Percentiles rank a stretch among this genome's conserved stretches.
These are phyloP conservation scores for Pseudocercospora fuligena DNA, from an alignment of 2,329 filamentous ascomycete genomes.

Conservation along the genomic window DNA sequence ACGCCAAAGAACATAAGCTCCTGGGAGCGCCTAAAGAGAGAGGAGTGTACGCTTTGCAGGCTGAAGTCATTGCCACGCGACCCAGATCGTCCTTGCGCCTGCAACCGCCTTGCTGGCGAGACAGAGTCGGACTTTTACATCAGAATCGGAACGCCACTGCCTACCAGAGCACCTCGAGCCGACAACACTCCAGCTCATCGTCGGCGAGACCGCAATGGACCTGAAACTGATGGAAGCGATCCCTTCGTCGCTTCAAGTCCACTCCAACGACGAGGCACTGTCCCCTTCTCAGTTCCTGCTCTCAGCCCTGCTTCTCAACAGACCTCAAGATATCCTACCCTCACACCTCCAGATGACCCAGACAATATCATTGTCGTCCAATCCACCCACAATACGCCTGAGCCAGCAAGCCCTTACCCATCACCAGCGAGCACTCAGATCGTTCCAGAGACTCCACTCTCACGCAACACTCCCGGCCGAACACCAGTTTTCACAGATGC, in stretches of 20 bases:
- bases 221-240: background rate
- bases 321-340: background rate
- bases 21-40: background rate
- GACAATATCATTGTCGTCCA: background rate
- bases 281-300: background rate
- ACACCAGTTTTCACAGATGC: background rate
- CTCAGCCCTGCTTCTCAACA: background rate
- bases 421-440: slow-evolving; percentile 19
- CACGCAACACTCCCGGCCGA: background rate
- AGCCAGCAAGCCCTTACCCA: background rate
- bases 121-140: background rate
- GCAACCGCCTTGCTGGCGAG: background rate
- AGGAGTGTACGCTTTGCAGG: background rate
- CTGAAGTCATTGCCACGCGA: background rate
- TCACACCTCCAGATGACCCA: background rate
- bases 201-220: background rate
- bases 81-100: background rate
- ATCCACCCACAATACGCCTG: background rate
- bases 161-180: background rate
- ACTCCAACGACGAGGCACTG: background rate
- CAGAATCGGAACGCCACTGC: background rate
- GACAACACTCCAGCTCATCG: background rate
- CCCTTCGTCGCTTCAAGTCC: slow-evolving; percentile 4
- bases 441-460: slow-evolving; percentile 11
- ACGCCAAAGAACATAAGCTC: background rate